These are phyloP conservation scores for Fusarium mexicanum DNA, from an alignment of 2,329 filamentous ascomycete genomes.

Conservation along the genomic window DNA sequence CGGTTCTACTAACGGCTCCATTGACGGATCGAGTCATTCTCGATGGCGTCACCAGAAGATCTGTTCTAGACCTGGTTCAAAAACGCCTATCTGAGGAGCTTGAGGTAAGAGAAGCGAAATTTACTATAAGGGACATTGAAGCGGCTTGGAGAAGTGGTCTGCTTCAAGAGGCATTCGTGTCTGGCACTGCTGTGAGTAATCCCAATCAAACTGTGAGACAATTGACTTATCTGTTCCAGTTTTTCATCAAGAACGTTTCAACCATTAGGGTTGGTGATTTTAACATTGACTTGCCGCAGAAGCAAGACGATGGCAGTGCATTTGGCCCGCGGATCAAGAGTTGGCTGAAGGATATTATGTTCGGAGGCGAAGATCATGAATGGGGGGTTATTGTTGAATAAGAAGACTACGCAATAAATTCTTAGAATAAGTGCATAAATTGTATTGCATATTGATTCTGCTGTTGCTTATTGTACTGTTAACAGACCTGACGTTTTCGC, in stretches of 20 bases:
- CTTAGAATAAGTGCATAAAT: fast-evolving
- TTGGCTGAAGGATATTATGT: background rate
- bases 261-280: background rate
- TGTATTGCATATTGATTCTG: fast-evolving
- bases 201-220: fast-evolving
- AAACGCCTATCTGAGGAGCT: fast-evolving
- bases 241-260: background rate
- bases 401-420: fast-evolving
- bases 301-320: background rate
- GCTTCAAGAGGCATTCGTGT: background rate
- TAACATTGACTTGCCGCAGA: background rate
- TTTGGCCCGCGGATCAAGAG: background rate
- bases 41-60: background rate
- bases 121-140: fast-evolving
- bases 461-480: fast-evolving
- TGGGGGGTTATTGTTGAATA: background rate
- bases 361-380: background rate
- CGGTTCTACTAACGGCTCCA: background rate
- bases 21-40: background rate
- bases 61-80: background rate
- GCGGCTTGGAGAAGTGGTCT: background rate
- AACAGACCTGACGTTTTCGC: fast-evolving
- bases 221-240: fast-evolving
- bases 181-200: background rate
- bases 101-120: background rate